Evolutionary conservation across 805 yeast genomes (phyloP).

Genomic region (Candida tammaniensis): DNA sequence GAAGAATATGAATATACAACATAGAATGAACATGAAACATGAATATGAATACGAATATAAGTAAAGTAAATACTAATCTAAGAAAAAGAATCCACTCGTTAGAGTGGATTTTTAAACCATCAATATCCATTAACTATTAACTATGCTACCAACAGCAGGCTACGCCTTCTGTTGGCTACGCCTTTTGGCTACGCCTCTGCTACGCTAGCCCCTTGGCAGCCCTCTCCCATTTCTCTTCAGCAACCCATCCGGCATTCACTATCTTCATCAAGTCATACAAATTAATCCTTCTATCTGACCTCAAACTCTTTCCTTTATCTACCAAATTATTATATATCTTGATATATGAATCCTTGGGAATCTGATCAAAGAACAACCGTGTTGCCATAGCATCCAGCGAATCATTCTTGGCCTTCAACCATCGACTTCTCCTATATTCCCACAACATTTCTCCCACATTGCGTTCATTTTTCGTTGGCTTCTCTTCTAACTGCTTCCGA

Average conservation of each 20-base stretch:
- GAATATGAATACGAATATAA: too few relatives aligned
- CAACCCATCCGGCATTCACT: conserved; percentile 82
- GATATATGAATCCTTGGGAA: conserved; percentile 51
- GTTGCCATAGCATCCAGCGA: not conserved
- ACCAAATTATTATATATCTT: conserved; percentile 69
- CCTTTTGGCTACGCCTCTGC: too few relatives aligned
- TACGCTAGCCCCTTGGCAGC: conserved; percentile 41
- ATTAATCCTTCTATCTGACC: conserved; percentile 59
- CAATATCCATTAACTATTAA: too few relatives aligned
- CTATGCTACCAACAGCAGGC: too few relatives aligned
- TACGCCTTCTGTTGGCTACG: too few relatives aligned
- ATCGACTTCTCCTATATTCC: conserved; percentile 64
- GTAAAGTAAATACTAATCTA: too few relatives aligned
- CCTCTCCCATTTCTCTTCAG: conserved; percentile 69
- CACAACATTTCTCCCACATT: conserved; percentile 58
- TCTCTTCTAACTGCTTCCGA: too few relatives aligned
- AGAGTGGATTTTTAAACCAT: too few relatives aligned
- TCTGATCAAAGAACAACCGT: conserved; percentile 26
- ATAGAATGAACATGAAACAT: too few relatives aligned
- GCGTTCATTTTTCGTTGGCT: conserved; percentile 17
- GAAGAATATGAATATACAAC: too few relatives aligned
- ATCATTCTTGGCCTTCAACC: conserved; percentile 41
- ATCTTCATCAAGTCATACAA: conserved; percentile 69
- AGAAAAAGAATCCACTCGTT: too few relatives aligned
- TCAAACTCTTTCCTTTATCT: conserved; percentile 64